Conservation (phyloP, 192 early-diverging fungal species). For the Umbelopsis ramanniana region DNA sequence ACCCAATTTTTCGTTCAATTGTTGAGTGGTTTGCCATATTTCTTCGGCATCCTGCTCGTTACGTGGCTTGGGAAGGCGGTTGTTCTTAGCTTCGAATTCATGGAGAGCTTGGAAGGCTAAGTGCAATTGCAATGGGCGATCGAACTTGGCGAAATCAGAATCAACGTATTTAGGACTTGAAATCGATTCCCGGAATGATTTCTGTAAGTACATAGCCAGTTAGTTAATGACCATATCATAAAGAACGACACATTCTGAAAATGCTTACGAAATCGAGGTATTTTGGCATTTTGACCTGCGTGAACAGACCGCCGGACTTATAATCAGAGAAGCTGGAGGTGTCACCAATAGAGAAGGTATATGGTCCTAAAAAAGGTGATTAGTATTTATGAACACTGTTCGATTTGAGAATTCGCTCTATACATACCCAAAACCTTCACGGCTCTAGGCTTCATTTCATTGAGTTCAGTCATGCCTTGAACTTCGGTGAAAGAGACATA, state of each 20-base stretch:
- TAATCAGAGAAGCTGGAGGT: conserved; percentile 78
- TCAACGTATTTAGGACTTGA: conserved; percentile 81
- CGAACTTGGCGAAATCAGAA: conserved; percentile 98
- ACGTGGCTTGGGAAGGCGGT: conserved; percentile 81
- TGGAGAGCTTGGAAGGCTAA: conserved; percentile 96
- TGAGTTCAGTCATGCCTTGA: conserved; percentile 90
- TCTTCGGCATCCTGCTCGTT: conserved; percentile 87
- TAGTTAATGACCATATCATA: background rate
- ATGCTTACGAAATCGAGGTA: conserved; percentile 77
- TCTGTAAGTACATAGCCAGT: conserved; percentile 39
- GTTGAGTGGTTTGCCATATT: conserved; percentile 72
- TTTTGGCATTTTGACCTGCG: conserved; percentile 94
- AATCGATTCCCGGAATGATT: conserved; percentile 75
- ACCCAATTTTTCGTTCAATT: conserved; percentile 68
- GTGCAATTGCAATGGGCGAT: conserved; percentile 92
- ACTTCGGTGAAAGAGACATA: conserved; percentile 93
- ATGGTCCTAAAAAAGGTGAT: conserved; percentile 64
- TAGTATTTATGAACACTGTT: background rate
- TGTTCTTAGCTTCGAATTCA: conserved; percentile 68
- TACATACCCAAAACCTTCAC: conserved; percentile 76
- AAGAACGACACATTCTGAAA: background rate
- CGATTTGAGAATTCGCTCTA: background rate
- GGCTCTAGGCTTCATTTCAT: conserved; percentile 76
- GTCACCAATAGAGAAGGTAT: conserved; percentile 97
- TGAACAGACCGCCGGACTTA: conserved; percentile 86